phyloP scores from a whole-genome alignment of 148 eudicot species.

The Arbutus unedo region DNA sequence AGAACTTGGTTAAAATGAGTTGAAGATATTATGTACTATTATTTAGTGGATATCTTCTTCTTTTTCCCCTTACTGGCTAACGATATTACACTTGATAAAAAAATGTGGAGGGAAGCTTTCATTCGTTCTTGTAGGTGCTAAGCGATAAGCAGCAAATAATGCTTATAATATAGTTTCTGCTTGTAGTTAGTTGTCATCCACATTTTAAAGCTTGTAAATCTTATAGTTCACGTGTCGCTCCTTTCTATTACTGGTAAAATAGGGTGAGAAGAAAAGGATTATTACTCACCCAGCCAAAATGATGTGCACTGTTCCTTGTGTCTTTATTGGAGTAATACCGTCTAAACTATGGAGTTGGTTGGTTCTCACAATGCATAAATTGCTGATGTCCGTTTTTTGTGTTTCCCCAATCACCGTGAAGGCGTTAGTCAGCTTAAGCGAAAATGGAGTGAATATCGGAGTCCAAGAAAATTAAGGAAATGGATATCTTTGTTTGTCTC shows the following conservation, averaged over 20 bases:
- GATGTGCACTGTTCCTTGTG: neutral
- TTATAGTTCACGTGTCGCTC: neutral
- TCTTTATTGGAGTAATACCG: neutral
- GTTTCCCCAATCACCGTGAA: slow-evolving; percentile 20
- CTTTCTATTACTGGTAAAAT: neutral
- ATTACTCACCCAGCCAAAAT: neutral
- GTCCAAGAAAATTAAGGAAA: slow-evolving; percentile 54
- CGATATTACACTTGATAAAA: neutral
- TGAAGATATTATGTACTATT: neutral
- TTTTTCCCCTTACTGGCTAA: neutral
- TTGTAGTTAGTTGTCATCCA: neutral
- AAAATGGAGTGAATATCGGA: slow-evolving; percentile 59
- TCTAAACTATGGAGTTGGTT: neutral
- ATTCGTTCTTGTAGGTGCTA: neutral
- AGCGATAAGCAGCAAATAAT: neutral
- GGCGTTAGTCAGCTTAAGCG: slow-evolving; percentile 74
- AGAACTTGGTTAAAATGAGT: neutral
- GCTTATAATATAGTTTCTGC: neutral
- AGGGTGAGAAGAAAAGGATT: neutral
- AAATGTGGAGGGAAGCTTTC: neutral
- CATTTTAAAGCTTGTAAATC: neutral
- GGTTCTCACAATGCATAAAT: slow-evolving; percentile 8
- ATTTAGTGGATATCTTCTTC: neutral
- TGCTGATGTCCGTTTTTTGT: slow-evolving; percentile 20
- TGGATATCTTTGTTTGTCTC: slow-evolving; percentile 74